Evolutionary conservation across 495 filamentous ascomycete genomes (phyloP).

Genomic region (Aspergillus baeticus): DNA sequence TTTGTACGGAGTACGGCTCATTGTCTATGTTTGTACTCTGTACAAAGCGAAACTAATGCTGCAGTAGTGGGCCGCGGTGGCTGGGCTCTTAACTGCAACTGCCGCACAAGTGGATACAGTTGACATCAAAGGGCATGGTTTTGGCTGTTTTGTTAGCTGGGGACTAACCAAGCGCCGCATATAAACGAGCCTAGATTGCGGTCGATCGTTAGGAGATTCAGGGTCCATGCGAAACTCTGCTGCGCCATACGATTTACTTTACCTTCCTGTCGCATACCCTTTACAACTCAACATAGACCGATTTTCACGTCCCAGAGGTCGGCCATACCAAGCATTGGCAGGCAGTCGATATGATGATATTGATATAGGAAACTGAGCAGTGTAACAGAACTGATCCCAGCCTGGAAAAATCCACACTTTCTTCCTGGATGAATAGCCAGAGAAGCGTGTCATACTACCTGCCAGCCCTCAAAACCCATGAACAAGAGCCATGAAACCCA

Average conservation of each 20-base stretch:
- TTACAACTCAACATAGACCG: neutral
- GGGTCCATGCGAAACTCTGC: no score
- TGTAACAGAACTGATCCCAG: conserved; percentile 20
- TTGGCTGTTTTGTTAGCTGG: no score
- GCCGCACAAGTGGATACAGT: neutral
- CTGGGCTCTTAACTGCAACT: neutral
- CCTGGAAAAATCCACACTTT: conserved; percentile 24
- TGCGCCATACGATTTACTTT: no score
- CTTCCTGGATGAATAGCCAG: conserved; percentile 18
- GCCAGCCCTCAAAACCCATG: conserved; percentile 27
- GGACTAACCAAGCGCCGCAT: no score
- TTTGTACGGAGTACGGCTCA: neutral
- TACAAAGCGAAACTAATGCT: neutral
- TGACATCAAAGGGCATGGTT: neutral
- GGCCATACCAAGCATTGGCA: conserved; percentile 20
- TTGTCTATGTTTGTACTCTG: neutral
- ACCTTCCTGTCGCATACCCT: neutral
- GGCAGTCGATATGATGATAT: conserved; percentile 26
- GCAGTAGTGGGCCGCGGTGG: neutral
- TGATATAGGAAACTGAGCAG: conserved; percentile 23
- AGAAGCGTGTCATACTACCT: conserved; percentile 22
- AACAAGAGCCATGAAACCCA: conserved; percentile 32
- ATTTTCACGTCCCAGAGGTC: conserved; percentile 15
- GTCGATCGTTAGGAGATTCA: neutral
- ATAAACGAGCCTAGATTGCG: neutral